phyloP scores from a whole-genome alignment of 768 basidiomycete species.

The Pisolithus sp. region DNA sequence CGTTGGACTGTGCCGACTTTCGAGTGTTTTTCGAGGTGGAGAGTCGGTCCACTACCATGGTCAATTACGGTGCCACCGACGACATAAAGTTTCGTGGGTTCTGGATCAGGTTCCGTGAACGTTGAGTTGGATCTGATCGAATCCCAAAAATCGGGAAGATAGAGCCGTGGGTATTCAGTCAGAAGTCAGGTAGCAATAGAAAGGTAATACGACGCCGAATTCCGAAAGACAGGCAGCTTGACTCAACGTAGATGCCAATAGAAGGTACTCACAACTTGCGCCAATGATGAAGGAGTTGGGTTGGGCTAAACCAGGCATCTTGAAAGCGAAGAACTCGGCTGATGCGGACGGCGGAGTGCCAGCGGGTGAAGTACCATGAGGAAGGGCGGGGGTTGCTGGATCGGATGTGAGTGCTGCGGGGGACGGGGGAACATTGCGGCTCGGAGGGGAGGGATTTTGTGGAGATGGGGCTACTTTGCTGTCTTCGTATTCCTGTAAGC shows the following conservation, averaged over 20 bases:
- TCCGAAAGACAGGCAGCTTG: not conserved
- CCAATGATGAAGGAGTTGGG: conserved; percentile 36
- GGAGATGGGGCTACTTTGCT: conserved; percentile 17
- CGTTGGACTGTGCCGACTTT: conserved; percentile 5
- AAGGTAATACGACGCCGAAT: no score
- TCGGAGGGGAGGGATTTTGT: conserved; percentile 10
- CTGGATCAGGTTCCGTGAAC: conserved; percentile 15
- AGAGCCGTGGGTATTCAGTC: conserved; percentile 37
- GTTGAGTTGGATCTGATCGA: conserved; percentile 36
- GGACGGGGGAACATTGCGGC: conserved; percentile 18
- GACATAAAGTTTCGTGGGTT: conserved; percentile 43
- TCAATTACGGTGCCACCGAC: conserved; percentile 43
- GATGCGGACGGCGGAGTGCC: conserved; percentile 34
- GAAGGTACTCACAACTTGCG: conserved; percentile 50
- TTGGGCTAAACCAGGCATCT: conserved; percentile 49
- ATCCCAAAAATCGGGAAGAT: conserved; percentile 53
- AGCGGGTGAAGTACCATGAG: conserved; percentile 28
- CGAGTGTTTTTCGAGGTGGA: conserved; percentile 31
- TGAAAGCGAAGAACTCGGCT: conserved; percentile 39
- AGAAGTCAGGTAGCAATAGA: conserved; percentile 5
- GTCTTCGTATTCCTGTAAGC: conserved; percentile 48
- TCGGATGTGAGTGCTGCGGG: conserved; percentile 10
- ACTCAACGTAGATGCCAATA: not conserved
- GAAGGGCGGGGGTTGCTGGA: conserved; percentile 21
- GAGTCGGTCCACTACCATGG: conserved; percentile 40